These are phyloP conservation scores for Apiotrichum akiyoshidainum DNA, from an alignment of 1,284 basidiomycete species.

Conservation along the genomic window DNA sequence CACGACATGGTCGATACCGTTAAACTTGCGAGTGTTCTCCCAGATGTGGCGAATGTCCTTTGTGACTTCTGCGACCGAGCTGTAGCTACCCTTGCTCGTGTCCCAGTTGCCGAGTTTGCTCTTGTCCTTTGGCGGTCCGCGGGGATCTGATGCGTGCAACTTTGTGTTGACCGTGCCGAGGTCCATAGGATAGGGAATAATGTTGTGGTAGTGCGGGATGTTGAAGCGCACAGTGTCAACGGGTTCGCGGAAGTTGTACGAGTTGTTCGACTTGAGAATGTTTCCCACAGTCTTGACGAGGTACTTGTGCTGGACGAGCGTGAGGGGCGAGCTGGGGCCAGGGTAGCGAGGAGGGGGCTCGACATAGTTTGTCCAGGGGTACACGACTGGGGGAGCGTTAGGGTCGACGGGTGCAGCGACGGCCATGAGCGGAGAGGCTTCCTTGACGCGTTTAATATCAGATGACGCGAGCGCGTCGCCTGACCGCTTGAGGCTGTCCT, in stretches of 20 bases:
- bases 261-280: conserved; percentile 76
- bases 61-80: conserved; percentile 70
- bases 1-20: conserved; percentile 83
- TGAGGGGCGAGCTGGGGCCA: conserved; percentile 46
- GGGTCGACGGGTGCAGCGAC: conserved; percentile 8
- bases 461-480: conserved; percentile 35
- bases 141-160: conserved; percentile 69
- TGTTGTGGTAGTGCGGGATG: conserved; percentile 84
- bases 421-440: conserved; percentile 12
- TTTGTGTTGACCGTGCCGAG: conserved; percentile 91
- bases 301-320: conserved; percentile 71
- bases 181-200: conserved; percentile 93
- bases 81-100: conserved; percentile 65
- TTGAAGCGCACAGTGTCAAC: conserved; percentile 87
- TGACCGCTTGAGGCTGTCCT: conserved; percentile 34
- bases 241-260: conserved; percentile 75
- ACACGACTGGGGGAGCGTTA: conserved; percentile 10
- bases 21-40: conserved; percentile 85
- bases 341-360: conserved; percentile 37
- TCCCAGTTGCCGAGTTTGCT: conserved; percentile 58
- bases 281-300: conserved; percentile 73
- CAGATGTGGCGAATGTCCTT: conserved; percentile 81
- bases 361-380: conserved; percentile 31
- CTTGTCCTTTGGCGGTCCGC: conserved; percentile 49
- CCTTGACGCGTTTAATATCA: conserved; percentile 39